Conservation (phyloP, 164 flowering plant genomes). For the Protea cynaroides region DNA sequence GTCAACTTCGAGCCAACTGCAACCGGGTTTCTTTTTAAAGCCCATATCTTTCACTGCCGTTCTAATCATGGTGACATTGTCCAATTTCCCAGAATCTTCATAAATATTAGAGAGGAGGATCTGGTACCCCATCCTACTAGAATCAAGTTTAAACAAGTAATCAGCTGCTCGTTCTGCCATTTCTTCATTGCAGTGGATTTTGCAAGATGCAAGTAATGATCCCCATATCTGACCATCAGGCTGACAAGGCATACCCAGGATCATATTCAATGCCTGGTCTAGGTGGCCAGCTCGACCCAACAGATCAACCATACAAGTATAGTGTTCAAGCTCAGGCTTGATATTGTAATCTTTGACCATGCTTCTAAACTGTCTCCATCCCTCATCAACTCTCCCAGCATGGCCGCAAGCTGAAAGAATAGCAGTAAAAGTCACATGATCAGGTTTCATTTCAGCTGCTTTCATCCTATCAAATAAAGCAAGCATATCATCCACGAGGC, state of each 20-base stretch:
- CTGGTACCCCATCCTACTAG: slow-evolving; percentile 28
- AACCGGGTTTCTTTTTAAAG: slow-evolving; percentile 35
- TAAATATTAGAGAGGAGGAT: slow-evolving; percentile 41
- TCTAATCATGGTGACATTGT: slow-evolving; percentile 22
- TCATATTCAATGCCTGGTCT: slow-evolving; percentile 34
- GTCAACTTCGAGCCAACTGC: slow-evolving; percentile 45
- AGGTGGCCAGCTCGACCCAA: slow-evolving; percentile 39
- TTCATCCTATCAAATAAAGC: slow-evolving; percentile 28
- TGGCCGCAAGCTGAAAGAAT: slow-evolving; percentile 47
- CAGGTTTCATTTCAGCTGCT: slow-evolving; percentile 25
- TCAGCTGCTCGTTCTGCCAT: slow-evolving; percentile 27
- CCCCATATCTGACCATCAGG: slow-evolving; percentile 46
- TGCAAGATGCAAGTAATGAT: slow-evolving; percentile 44
- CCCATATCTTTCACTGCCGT: slow-evolving; percentile 29
- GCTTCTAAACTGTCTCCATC: slow-evolving; percentile 29
- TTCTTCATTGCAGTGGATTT: slow-evolving; percentile 23
- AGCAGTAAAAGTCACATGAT: slow-evolving; percentile 29
- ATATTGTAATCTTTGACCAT: slow-evolving; percentile 32
- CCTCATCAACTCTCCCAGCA: slow-evolving; percentile 34
- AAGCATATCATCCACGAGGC: slow-evolving; percentile 23
- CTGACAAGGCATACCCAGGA: slow-evolving; percentile 32
- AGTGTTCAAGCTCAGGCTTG: slow-evolving; percentile 37
- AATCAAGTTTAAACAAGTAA: slow-evolving; percentile 29
- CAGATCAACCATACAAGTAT: slow-evolving; percentile 49
- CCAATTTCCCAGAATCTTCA: slow-evolving; percentile 26